A percentile compares a stretch with the other conserved stretches of the same genome.
Evolutionary conservation across 1,284 basidiomycete species (phyloP).

Genomic region (Tetrapyrgos nigripes): DNA sequence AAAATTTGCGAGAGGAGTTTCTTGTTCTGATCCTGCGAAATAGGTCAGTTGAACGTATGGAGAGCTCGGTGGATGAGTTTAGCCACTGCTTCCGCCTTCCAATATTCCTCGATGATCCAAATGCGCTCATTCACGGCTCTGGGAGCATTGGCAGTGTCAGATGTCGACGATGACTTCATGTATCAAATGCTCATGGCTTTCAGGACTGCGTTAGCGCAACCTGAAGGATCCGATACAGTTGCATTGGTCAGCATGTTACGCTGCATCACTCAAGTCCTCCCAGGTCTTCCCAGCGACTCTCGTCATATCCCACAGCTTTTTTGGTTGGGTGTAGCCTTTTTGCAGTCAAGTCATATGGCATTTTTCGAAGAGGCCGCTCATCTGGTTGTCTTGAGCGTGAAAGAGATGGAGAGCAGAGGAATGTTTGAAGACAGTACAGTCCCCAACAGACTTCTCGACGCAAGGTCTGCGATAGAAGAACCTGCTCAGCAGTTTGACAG

Average conservation of each 20-base stretch:
- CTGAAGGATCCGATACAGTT: conserved; percentile 74
- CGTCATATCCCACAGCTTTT: conserved; percentile 80
- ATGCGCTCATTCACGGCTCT: conserved; percentile 89
- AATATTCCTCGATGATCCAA: conserved; percentile 90
- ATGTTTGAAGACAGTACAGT: conserved; percentile 63
- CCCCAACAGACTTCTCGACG: conserved; percentile 67
- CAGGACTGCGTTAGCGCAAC: conserved; percentile 66
- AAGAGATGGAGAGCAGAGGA: conserved; percentile 68
- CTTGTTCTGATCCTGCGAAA: background rate
- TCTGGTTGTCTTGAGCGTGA: conserved; percentile 70
- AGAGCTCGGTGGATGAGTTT: conserved; percentile 93
- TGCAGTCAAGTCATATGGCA: conserved; percentile 78
- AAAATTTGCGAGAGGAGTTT: background rate
- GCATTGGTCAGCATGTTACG: conserved; percentile 87
- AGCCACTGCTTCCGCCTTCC: conserved; percentile 92
- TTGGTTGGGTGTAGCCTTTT: conserved; percentile 85
- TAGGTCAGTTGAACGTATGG: conserved; percentile 92
- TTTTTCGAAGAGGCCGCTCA: conserved; percentile 77
- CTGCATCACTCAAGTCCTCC: conserved; percentile 81
- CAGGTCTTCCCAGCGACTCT: conserved; percentile 70
- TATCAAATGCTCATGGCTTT: conserved; percentile 91
- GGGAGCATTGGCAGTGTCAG: conserved; percentile 78
- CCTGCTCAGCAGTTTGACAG: conserved; percentile 77
- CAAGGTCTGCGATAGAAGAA: conserved; percentile 70
- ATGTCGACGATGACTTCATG: conserved; percentile 87